Percentiles rank a stretch among this genome's conserved stretches.
Conservation (phyloP, 768 basidiomycete species). For the Rhizopogon vinicolor region DNA sequence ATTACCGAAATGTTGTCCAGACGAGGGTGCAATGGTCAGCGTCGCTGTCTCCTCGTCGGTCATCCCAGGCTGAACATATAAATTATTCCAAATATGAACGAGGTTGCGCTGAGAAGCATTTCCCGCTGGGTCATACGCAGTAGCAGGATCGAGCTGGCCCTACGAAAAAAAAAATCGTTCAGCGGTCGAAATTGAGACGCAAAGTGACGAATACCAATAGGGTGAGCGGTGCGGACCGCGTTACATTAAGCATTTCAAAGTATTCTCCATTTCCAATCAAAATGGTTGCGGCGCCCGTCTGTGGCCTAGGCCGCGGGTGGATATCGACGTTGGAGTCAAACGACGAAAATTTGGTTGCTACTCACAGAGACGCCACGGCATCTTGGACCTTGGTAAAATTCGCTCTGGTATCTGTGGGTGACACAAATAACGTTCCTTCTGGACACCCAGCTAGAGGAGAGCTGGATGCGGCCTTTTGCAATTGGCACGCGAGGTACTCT, state of each 20-base stretch:
- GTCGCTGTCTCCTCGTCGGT: constrained; percentile 59
- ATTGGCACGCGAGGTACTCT: constrained; percentile 43
- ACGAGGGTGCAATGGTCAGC: constrained; percentile 49
- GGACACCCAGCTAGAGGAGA: constrained; percentile 53
- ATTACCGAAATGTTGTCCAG: constrained; percentile 46
- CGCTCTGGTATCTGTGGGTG: constrained; percentile 39
- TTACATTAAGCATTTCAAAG: constrained; percentile 54
- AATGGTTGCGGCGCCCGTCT: constrained; percentile 37
- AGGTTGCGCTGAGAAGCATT: constrained; percentile 42
- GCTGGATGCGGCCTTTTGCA: constrained; percentile 35
- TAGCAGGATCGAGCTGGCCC: constrained; percentile 47
- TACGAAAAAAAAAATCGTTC: constrained; percentile 3
- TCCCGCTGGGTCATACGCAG: constrained; percentile 34
- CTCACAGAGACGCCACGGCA: constrained; percentile 53
- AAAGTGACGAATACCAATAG: constrained; percentile 39
- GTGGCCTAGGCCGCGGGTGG: constrained; percentile 37
- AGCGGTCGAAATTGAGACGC: not conserved
- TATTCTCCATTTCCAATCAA: constrained; percentile 58
- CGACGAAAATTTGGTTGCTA: not conserved
- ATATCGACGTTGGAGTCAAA: not conserved
- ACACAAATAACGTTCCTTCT: constrained; percentile 56
- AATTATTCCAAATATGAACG: constrained; percentile 50
- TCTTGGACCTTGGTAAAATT: constrained; percentile 48
- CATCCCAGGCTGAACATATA: constrained; percentile 35
- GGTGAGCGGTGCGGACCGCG: constrained; percentile 47